Percentiles rank a stretch among this genome's conserved stretches.
Conservation (phyloP, 1,284 basidiomycete genomes). For the Heterobasidion occidentale region DNA sequence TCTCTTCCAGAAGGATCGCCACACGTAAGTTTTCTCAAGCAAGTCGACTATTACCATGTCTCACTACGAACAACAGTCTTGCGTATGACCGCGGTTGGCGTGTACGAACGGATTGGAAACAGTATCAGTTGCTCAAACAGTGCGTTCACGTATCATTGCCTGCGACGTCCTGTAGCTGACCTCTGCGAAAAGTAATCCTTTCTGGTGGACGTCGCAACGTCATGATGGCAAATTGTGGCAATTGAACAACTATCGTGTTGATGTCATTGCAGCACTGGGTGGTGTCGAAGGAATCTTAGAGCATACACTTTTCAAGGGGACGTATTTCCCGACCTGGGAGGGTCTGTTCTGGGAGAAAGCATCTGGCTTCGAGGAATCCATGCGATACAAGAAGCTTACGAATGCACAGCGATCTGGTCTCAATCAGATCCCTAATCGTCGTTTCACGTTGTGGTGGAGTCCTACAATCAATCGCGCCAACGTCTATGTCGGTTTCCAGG, state of each 20-base stretch:
- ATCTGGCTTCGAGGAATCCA: conserved; percentile 92
- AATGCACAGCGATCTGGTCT: conserved; percentile 95
- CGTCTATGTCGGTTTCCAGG: conserved; percentile 99
- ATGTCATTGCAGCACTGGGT: conserved; percentile 97
- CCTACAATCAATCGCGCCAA: conserved; percentile 98
- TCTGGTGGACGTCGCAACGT: conserved; percentile 98
- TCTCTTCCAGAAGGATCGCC: conserved; percentile 95
- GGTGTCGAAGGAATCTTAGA: conserved; percentile 97
- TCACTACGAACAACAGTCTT: conserved; percentile 49
- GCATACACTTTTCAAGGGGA: conserved; percentile 97
- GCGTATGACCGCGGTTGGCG: conserved; percentile 99
- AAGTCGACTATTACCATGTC: not conserved
- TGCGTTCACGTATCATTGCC: conserved; percentile 24
- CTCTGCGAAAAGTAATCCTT: conserved; percentile 64
- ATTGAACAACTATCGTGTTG: conserved; percentile 96
- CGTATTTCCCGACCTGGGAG: conserved; percentile 91
- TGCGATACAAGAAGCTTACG: conserved; percentile 95
- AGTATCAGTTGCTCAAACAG: conserved; percentile 93
- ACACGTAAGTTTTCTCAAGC: conserved; percentile 57
- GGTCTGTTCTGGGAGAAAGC: conserved; percentile 97
- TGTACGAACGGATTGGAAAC: conserved; percentile 95
- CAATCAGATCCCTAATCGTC: conserved; percentile 98
- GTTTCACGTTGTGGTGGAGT: conserved; percentile 99
- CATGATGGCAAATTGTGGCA: conserved; percentile 99
- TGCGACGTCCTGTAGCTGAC: not conserved